Percentiles rank a stretch among this genome's conserved stretches.
These are phyloP conservation scores for Lathyrus sativus DNA, from an alignment of 306 rosid genomes.

Conservation along the genomic window DNA sequence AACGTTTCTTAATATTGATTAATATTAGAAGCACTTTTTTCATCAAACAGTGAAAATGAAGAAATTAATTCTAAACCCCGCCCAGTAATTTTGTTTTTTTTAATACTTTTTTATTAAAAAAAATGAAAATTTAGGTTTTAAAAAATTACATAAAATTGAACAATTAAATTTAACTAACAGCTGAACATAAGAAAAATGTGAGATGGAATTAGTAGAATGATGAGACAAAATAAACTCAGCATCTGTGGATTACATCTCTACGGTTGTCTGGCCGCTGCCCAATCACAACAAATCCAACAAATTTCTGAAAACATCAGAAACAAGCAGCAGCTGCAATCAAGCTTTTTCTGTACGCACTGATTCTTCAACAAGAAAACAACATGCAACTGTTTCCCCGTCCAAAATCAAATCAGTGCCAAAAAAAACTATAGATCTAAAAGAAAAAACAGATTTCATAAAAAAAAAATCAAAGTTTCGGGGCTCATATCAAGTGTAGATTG, in stretches of 20 bases:
- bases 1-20: too few species aligned
- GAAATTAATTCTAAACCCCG: too few species aligned
- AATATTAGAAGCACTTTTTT: too few species aligned
- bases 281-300: constrained; percentile 27
- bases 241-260: constrained; percentile 88
- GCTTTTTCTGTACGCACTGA: constrained; percentile 60
- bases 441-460: too few species aligned
- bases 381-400: constrained; percentile 20
- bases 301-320: constrained; percentile 23
- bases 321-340: constrained; percentile 28
- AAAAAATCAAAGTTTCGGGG: constrained; percentile 21
- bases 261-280: constrained; percentile 97
- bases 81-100: too few species aligned
- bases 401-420: constrained; percentile 48
- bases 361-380: constrained; percentile 42
- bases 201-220: constrained; percentile 72
- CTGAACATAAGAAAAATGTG: constrained; percentile 41
- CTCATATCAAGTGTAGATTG: constrained; percentile 82
- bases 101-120: too few species aligned
- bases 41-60: too few species aligned
- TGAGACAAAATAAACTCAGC: constrained; percentile 52
- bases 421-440: neutral
- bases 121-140: too few species aligned
- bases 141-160: too few species aligned
- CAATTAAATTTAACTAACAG: neutral